These are phyloP conservation scores for Aspergillus glaucus DNA, from an alignment of 2,329 filamentous ascomycete species.

Conservation along the genomic window DNA sequence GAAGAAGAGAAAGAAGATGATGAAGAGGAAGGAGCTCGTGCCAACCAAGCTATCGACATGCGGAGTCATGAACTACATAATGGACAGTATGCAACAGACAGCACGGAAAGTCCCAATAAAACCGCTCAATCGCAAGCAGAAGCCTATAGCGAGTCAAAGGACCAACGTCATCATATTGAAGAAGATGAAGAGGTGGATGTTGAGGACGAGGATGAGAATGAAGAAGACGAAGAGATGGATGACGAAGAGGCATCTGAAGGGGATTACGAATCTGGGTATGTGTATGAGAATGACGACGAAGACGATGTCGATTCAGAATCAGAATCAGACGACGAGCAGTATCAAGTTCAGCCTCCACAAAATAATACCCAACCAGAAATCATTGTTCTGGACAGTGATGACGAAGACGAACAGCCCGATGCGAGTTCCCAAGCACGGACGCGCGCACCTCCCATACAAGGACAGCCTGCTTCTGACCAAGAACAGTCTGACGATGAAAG, in stretches of 20 bases:
- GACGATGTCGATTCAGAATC: constrained; percentile 13
- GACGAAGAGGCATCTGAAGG: constrained; percentile 12
- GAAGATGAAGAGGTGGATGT: constrained; percentile 6
- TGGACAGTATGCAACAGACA: background rate
- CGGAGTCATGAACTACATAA: background rate
- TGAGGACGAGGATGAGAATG: constrained; percentile 12
- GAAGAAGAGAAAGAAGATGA: constrained; percentile 4
- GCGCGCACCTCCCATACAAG: background rate
- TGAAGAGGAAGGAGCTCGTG: background rate
- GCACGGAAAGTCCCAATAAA: background rate
- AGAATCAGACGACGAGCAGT: constrained; percentile 2
- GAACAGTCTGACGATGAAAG: background rate
- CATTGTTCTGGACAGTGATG: constrained; percentile 39
- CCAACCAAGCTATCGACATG: background rate
- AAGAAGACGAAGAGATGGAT: constrained; percentile 9
- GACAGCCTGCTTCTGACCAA: background rate
- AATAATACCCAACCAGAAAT: constrained; percentile 25
- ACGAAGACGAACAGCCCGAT: constrained; percentile 28
- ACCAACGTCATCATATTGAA: constrained; percentile 5
- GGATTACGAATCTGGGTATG: constrained; percentile 11
- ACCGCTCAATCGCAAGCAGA: background rate
- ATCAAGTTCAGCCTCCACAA: constrained; percentile 4
- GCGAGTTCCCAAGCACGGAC: constrained; percentile 1
- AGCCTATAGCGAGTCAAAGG: background rate
- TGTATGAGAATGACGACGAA: constrained; percentile 10